Percentiles rank a stretch among this genome's conserved stretches.
These are phyloP conservation scores for Naganishia sp. DNA, from an alignment of 1,284 basidiomycete species.

Conservation along the genomic window DNA sequence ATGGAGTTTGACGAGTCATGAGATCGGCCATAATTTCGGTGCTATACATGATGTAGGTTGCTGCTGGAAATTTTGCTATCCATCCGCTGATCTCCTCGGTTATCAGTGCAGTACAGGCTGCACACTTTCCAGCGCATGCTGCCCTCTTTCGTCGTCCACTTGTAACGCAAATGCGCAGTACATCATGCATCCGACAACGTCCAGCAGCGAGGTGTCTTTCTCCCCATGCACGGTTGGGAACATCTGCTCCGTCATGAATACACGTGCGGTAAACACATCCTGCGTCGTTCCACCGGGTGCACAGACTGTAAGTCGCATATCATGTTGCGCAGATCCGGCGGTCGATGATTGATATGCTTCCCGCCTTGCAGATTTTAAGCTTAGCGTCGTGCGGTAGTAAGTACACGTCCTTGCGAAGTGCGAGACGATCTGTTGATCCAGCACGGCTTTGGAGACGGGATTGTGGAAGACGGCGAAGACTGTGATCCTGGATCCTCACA, in stretches of 20 bases:
- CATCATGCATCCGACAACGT: conserved; percentile 80
- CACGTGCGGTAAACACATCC: conserved; percentile 57
- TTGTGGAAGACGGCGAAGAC: conserved; percentile 67
- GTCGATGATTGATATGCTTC: not conserved
- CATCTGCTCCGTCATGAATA: conserved; percentile 63
- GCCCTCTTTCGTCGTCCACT: conserved; percentile 63
- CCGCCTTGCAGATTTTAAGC: conserved; percentile 30
- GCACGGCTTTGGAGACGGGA: conserved; percentile 47
- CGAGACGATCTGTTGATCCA: not conserved
- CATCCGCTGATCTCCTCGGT: not conserved
- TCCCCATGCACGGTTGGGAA: conserved; percentile 82
- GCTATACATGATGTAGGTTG: conserved; percentile 74
- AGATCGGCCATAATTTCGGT: conserved; percentile 85
- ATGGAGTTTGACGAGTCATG: conserved; percentile 79
- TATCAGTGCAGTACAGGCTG: conserved; percentile 68
- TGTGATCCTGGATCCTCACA: conserved; percentile 77
- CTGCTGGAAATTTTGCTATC: not conserved
- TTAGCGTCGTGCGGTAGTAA: conserved; percentile 53
- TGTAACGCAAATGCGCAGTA: conserved; percentile 69
- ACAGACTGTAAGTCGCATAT: conserved; percentile 39
- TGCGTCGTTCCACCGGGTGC: conserved; percentile 64
- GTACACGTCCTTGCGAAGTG: conserved; percentile 28
- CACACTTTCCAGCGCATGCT: conserved; percentile 63
- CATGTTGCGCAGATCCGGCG: not conserved
- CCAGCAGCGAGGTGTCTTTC: conserved; percentile 66